A percentile compares a stretch with the other conserved stretches of the same genome.
Conservation (phyloP, 78 protist genomes). For the Anaeramoeba flamelloides region DNA sequence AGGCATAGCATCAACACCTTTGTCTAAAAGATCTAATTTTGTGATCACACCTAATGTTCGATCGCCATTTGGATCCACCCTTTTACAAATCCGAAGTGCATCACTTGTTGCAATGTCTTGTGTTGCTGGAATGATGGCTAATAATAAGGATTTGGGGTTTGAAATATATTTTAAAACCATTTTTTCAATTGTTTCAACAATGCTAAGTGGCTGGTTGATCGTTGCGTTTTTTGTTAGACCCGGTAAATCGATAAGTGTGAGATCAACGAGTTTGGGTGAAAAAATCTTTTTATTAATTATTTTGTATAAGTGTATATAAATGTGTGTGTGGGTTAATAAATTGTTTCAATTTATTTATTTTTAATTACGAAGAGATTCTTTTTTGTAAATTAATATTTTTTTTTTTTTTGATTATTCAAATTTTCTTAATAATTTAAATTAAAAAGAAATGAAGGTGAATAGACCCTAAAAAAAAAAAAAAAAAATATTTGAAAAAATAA, state of each 20-base stretch:
- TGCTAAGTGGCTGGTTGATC: slow-evolving; percentile 1
- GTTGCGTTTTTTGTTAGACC: slow-evolving; percentile 76
- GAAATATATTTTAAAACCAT: slow-evolving; percentile 8
- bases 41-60: too few species aligned
- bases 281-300: slow-evolving; percentile 57
- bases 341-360: too few species aligned
- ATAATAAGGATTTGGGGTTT: background rate
- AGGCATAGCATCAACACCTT: background rate
- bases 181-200: slow-evolving; percentile 27
- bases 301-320: too few species aligned
- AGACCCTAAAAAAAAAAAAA: too few species aligned
- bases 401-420: too few species aligned
- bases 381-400: too few species aligned
- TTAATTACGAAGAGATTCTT: too few species aligned
- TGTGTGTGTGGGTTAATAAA: too few species aligned
- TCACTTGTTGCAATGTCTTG: slow-evolving; percentile 33
- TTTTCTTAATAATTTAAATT: too few species aligned
- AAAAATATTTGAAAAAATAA: too few species aligned
- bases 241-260: slow-evolving; percentile 91
- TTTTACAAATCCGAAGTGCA: slow-evolving; percentile 14
- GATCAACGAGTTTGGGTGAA: slow-evolving; percentile 72
- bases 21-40: slow-evolving; percentile 19
- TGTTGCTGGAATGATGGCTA: too few species aligned
- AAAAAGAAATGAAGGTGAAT: too few species aligned
- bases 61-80: slow-evolving; percentile 35